Conservation (phyloP, 805 yeast species). For the Candida orba region DNA sequence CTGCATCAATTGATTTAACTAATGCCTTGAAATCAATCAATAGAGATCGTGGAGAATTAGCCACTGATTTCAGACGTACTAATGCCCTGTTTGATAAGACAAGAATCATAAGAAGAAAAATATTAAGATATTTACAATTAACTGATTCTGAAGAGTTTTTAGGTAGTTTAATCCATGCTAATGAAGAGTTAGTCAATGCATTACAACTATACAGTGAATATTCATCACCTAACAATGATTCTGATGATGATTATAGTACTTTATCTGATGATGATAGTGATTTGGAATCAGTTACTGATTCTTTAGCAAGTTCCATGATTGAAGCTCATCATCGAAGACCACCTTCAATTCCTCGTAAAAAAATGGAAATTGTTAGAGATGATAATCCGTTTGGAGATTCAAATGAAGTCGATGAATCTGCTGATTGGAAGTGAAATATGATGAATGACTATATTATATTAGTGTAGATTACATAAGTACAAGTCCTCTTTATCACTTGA, state of each 20-base stretch:
- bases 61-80: conserved; percentile 58
- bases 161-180: conserved; percentile 84
- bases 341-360: conserved; percentile 13
- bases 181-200: conserved; percentile 78
- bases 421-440: conserved; percentile 16
- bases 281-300: conserved; percentile 18
- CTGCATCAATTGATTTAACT: conserved; percentile 61
- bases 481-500: too few species aligned
- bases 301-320: conserved; percentile 23
- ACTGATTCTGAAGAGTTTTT: conserved; percentile 80
- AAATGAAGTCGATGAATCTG: conserved; percentile 26
- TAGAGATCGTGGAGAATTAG: conserved; percentile 38
- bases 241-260: conserved; percentile 34
- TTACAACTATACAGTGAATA: conserved; percentile 60
- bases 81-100: conserved; percentile 68
- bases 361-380: conserved; percentile 14
- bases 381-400: conserved; percentile 50
- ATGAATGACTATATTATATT: not conserved
- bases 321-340: conserved; percentile 18
- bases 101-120: conserved; percentile 65
- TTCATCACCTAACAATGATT: conserved; percentile 33
- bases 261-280: conserved; percentile 30
- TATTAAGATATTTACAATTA: conserved; percentile 74
- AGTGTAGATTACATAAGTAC: too few species aligned
- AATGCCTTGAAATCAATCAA: conserved; percentile 45